Evolutionary conservation across 202 grass and related monocot species (phyloP).

Genomic region (Eragrostis tef): DNA sequence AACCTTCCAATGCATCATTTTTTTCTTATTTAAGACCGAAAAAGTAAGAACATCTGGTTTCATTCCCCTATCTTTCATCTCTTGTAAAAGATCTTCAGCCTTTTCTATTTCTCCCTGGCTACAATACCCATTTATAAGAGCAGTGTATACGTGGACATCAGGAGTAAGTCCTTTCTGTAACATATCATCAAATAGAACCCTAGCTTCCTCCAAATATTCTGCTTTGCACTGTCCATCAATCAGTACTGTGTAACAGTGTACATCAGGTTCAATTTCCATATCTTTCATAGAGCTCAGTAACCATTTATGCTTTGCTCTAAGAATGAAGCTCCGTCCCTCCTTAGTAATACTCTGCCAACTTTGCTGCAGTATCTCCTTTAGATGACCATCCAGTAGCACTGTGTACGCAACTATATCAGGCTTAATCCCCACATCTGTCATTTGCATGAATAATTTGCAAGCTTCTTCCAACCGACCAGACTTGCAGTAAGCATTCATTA

Average conservation of each 20-base stretch:
- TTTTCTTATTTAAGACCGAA: constrained; percentile 50
- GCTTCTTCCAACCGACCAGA: neutral
- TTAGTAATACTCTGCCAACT: constrained; percentile 47
- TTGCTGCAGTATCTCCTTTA: constrained; percentile 59
- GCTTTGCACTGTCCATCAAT: constrained; percentile 79
- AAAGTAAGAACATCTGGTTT: constrained; percentile 54
- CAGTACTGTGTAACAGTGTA: constrained; percentile 76
- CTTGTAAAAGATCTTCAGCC: constrained; percentile 62
- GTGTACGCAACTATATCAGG: constrained; percentile 84
- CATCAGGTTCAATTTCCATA: constrained; percentile 59
- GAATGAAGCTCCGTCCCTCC: constrained; percentile 52
- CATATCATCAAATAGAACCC: constrained; percentile 74
- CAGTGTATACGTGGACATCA: constrained; percentile 67
- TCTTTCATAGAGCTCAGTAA: constrained; percentile 58
- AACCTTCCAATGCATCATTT: constrained; percentile 29
- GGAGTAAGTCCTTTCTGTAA: constrained; percentile 59
- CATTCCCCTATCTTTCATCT: constrained; percentile 71
- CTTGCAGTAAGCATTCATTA: constrained; percentile 75
- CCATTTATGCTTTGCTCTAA: constrained; percentile 49
- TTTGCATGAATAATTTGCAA: neutral
- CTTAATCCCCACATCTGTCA: constrained; percentile 36
- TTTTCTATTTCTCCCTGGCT: constrained; percentile 63
- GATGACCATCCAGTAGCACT: constrained; percentile 66
- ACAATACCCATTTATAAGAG: constrained; percentile 78
- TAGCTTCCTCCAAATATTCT: constrained; percentile 63